Percentiles rank a stretch among this genome's conserved stretches.
These are phyloP conservation scores for Alternaria sp. DNA, from an alignment of 2,329 filamentous ascomycete species.

Conservation along the genomic window DNA sequence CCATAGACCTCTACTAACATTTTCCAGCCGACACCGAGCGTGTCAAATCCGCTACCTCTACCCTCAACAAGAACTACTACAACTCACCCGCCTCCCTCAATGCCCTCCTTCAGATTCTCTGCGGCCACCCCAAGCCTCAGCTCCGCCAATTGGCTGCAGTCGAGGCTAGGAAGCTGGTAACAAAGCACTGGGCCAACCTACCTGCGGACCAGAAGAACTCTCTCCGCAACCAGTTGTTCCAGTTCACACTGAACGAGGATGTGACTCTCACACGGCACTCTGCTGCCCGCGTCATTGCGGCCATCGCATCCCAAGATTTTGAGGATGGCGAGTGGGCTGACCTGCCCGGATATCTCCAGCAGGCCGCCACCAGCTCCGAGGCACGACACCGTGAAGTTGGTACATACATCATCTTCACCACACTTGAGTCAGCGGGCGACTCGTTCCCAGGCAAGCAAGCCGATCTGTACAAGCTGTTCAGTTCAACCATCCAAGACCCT, in stretches of 20 bases:
- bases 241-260: conserved; percentile 82
- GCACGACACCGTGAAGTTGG: conserved; percentile 87
- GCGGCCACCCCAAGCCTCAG: conserved; percentile 74
- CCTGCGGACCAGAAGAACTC: conserved; percentile 77
- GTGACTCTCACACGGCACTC: conserved; percentile 82
- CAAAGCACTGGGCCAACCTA: conserved; percentile 84
- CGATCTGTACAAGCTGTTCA: conserved; percentile 83
- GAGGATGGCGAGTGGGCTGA: conserved; percentile 86
- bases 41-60: conserved; percentile 88
- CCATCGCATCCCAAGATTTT: conserved; percentile 85
- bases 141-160: conserved; percentile 91
- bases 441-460: conserved; percentile 82
- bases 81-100: conserved; percentile 83
- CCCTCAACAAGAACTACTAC: conserved; percentile 94
- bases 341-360: conserved; percentile 79
- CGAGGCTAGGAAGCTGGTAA: conserved; percentile 82
- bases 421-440: conserved; percentile 87
- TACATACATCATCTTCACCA: conserved; percentile 90
- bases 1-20: conserved; percentile 44
- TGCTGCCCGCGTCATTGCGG: conserved; percentile 84
- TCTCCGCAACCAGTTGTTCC: conserved; percentile 82
- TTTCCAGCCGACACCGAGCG: conserved; percentile 72
- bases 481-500: conserved; percentile 85
- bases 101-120: conserved; percentile 86
- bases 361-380: conserved; percentile 77